phyloP scores from a whole-genome alignment of 1,139 yeast genomes.

The Kurtzmaniella natalensis region DNA sequence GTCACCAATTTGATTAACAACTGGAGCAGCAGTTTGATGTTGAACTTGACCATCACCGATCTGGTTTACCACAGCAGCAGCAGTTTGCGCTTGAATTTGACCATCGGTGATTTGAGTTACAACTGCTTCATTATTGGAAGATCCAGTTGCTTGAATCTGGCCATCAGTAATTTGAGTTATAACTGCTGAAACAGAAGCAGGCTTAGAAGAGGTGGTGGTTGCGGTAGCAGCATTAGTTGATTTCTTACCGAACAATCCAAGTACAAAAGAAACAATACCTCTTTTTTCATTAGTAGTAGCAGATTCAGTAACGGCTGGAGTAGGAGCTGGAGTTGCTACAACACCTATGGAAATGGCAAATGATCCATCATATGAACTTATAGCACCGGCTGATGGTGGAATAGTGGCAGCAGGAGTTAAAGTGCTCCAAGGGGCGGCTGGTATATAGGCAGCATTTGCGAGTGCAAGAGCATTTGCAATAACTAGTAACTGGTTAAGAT shows the following conservation, averaged over 20 bases:
- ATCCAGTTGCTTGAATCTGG: constrained; percentile 22
- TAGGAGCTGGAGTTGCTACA: no score
- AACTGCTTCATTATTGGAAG: constrained; percentile 5
- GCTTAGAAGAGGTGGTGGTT: background rate
- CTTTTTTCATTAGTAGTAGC: constrained; percentile 10
- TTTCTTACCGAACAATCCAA: background rate
- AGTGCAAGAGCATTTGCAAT: constrained; percentile 5
- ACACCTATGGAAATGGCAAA: constrained; percentile 25
- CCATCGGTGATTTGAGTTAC: constrained; percentile 23
- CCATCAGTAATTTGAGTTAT: constrained; percentile 18
- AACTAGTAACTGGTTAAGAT: background rate
- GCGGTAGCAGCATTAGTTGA: background rate
- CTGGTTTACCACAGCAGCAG: constrained; percentile 20
- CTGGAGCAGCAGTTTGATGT: constrained; percentile 13
- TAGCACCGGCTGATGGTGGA: constrained; percentile 17
- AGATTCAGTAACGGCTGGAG: constrained; percentile 12
- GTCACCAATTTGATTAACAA: constrained; percentile 36
- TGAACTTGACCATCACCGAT: constrained; percentile 25
- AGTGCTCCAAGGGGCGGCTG: constrained; percentile 22
- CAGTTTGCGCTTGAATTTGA: constrained; percentile 12
- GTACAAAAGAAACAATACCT: no score
- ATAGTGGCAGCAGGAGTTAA: constrained; percentile 26
- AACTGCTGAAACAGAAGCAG: constrained; percentile 19
- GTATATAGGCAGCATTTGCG: constrained; percentile 18
- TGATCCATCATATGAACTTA: constrained; percentile 21